A percentile compares a stretch with the other conserved stretches of the same genome.
phyloP scores from a whole-genome alignment of 371 early-diverging fungal species.

The Mortierella sp. region DNA sequence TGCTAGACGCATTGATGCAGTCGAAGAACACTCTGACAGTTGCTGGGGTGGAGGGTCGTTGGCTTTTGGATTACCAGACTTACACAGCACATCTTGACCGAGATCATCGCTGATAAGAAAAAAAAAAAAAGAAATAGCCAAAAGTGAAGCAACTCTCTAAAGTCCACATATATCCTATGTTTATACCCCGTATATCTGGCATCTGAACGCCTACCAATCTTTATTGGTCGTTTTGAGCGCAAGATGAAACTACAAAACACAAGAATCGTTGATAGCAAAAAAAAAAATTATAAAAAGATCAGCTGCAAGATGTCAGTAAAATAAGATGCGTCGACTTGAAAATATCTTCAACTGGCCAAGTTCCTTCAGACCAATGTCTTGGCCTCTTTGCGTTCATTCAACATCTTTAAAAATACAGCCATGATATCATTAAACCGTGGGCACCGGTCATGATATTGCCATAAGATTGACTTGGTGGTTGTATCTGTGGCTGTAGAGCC shows the following conservation, averaged over 20 bases:
- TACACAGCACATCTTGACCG: constrained; percentile 41
- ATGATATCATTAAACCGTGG: constrained; percentile 41
- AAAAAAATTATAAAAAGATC: too few relatives aligned
- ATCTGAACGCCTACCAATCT: not conserved
- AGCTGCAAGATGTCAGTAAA: not conserved
- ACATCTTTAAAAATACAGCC: constrained; percentile 26
- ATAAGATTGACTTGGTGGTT: constrained; percentile 12
- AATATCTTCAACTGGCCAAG: not conserved
- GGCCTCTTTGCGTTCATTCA: constrained; percentile 29
- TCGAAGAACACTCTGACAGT: constrained; percentile 19
- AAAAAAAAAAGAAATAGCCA: not conserved
- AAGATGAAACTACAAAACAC: not conserved
- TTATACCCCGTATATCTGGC: too few relatives aligned
- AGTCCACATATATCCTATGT: not conserved
- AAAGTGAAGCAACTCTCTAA: not conserved
- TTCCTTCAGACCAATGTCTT: constrained; percentile 14
- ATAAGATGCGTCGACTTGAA: not conserved
- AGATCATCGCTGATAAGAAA: constrained; percentile 25
- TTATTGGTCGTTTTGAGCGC: not conserved
- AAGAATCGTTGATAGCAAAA: not conserved
- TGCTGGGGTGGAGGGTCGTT: constrained; percentile 32
- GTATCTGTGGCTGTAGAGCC: not conserved
- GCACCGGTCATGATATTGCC: constrained; percentile 33
- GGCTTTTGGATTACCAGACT: constrained; percentile 46
- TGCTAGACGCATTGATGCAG: constrained; percentile 17